phyloP scores from a whole-genome alignment of 2,329 filamentous ascomycete species.

The Paradendryphiella salina region DNA sequence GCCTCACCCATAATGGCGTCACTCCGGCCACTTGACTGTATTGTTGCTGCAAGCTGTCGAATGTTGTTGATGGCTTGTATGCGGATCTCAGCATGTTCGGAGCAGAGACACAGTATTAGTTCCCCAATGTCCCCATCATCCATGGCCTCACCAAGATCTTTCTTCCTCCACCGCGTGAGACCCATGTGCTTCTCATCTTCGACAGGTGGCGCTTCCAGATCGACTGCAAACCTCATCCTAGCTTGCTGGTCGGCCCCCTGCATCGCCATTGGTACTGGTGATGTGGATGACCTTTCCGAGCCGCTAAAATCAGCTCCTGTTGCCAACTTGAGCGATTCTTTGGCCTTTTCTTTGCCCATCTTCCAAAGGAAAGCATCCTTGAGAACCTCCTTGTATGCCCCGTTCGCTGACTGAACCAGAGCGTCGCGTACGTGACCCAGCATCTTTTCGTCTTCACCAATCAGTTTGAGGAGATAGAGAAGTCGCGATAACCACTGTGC shows the following conservation, averaged over 20 bases:
- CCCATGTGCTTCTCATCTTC: slow-evolving; percentile 52
- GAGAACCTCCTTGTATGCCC: slow-evolving; percentile 37
- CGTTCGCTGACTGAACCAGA: slow-evolving; percentile 33
- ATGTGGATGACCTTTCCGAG: slow-evolving; percentile 38
- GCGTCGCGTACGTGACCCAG: slow-evolving; percentile 35
- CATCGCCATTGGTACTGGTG: slow-evolving; percentile 29
- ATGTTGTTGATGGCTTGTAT: slow-evolving; percentile 74
- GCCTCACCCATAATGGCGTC: not conserved
- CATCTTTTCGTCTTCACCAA: slow-evolving; percentile 42
- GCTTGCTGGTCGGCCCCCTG: slow-evolving; percentile 18
- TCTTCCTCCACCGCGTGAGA: slow-evolving; percentile 68
- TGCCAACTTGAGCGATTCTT: slow-evolving; percentile 40
- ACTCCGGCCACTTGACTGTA: slow-evolving; percentile 48
- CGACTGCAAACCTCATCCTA: slow-evolving; percentile 17
- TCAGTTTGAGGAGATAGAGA: slow-evolving; percentile 41
- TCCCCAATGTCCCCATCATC: slow-evolving; percentile 74
- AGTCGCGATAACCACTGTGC: slow-evolving; percentile 44
- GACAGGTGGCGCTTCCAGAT: slow-evolving; percentile 44
- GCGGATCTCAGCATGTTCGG: slow-evolving; percentile 73
- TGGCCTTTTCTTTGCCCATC: slow-evolving; percentile 44
- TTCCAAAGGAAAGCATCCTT: slow-evolving; percentile 45
- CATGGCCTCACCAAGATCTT: slow-evolving; percentile 75
- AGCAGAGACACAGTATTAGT: slow-evolving; percentile 75
- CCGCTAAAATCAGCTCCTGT: slow-evolving; percentile 44
- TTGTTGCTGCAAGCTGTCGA: slow-evolving; percentile 61